These are phyloP conservation scores for Cryptococcus depauperatus DNA, from an alignment of 1,284 basidiomycete genomes.

Conservation along the genomic window DNA sequence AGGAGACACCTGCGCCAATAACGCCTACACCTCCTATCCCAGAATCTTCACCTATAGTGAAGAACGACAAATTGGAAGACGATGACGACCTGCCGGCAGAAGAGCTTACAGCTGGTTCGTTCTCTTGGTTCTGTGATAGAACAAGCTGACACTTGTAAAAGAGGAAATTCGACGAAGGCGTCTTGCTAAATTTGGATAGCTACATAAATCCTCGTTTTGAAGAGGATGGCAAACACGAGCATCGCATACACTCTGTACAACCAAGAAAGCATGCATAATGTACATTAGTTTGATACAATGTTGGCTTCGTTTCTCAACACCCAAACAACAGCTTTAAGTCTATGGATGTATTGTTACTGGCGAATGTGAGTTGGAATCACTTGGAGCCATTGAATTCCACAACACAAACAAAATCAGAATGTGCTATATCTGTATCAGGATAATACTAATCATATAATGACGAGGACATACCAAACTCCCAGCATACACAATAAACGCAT, in stretches of 20 bases:
- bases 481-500: constrained; percentile 42
- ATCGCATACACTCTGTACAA: too few relatives aligned
- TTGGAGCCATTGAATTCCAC: constrained; percentile 39
- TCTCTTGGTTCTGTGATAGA: neutral
- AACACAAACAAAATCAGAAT: constrained; percentile 39
- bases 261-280: neutral
- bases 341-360: constrained; percentile 25
- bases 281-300: neutral
- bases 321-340: neutral
- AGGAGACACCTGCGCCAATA: too few relatives aligned
- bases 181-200: constrained; percentile 59
- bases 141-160: constrained; percentile 41
- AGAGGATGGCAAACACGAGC: too few relatives aligned
- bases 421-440: constrained; percentile 22
- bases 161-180: constrained; percentile 71
- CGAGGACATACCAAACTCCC: constrained; percentile 32
- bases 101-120: constrained; percentile 37
- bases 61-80: constrained; percentile 29
- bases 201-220: too few relatives aligned
- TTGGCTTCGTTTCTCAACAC: too few relatives aligned
- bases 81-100: constrained; percentile 39
- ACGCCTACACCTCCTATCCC: constrained; percentile 20
- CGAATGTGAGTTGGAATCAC: constrained; percentile 23
- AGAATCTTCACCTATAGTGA: constrained; percentile 16
- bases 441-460: neutral